Evolutionary conservation across 2,329 filamentous ascomycete genomes (phyloP), one percentile per base, ranked within the genome.

Genomic region (Chrysoporthe deuterocubensis): DNA sequence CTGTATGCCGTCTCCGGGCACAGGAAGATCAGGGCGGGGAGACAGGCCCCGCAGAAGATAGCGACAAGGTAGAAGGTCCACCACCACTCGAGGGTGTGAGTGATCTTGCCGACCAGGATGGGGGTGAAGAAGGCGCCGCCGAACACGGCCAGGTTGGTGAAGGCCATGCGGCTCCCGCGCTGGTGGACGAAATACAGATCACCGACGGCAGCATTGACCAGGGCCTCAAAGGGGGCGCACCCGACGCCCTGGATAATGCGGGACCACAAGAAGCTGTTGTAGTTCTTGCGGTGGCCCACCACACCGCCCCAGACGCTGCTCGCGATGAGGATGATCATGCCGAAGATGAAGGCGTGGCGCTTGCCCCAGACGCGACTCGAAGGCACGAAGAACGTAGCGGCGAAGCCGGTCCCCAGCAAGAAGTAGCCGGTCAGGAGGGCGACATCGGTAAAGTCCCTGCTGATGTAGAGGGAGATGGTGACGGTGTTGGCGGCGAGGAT

Each of bases 361-460:
- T 97, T 97, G 50, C 95, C 95, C 92, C 93, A 97, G 71, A 97
- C 90, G 67, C 94, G 88, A 26, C 92, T 93, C 0, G 91, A 92
- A 0, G 95, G 92, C 2, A 97, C 94, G 78, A 94, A 94, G 71
- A 97, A 84, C 77, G 96, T 88, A 62, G 92, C 94, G 1, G 91
- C 91, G 16, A 93, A 82, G 13, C 93, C 94, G 2, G 93, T 92
- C 26, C 93, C 95, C 40, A 94, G 87, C 26, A 97, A 85, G 77
- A 93, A 94, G 78, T 94, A 97, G 64, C 94, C 94, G 0, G 94
- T 97, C 52, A 97, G 81, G 14, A 96, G 82, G 3, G 94, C 94
- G 67, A 94, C 88, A 56, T 90, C 82, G n/a, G 90, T 92, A 74
- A 97, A 92, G 61, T 84, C 83, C 60, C 84, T 81, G 7, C 76